Conservation (phyloP, 2,329 filamentous ascomycete genomes). For the Cryphonectria radicalis region DNA sequence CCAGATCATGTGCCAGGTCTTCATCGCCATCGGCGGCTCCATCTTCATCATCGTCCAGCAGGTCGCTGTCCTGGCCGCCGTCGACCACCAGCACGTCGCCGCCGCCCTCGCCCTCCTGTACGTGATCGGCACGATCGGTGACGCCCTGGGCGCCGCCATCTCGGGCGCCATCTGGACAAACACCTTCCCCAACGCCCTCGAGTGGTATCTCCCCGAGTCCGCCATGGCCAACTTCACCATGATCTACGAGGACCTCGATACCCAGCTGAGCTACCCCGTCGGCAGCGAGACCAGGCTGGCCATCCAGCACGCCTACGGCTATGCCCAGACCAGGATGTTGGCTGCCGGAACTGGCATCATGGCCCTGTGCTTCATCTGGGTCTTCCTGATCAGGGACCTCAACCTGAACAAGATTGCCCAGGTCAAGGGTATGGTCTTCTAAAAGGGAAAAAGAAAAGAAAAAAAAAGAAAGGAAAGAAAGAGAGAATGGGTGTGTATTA, state of each 20-base stretch:
- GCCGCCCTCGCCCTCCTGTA: constrained; percentile 51
- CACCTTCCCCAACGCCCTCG: constrained; percentile 50
- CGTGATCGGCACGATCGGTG: constrained; percentile 49
- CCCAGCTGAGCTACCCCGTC: constrained; percentile 54
- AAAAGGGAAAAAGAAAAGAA: constrained; percentile 25
- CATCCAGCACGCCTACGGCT: constrained; percentile 63
- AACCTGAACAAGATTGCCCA: constrained; percentile 54
- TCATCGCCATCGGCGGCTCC: constrained; percentile 55
- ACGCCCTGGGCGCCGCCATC: constrained; percentile 50
- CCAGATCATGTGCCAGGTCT: constrained; percentile 46
- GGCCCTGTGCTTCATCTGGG: constrained; percentile 41
- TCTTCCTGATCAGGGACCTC: constrained; percentile 53
- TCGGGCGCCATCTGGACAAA: constrained; percentile 50
- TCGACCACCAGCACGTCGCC: constrained; percentile 58
- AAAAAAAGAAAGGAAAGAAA: background rate
- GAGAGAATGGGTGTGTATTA: background rate
- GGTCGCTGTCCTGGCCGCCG: constrained; percentile 61
- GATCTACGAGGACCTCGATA: constrained; percentile 58
- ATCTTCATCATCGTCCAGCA: constrained; percentile 59
- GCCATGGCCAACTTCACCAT: constrained; percentile 43
- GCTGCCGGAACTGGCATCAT: constrained; percentile 42
- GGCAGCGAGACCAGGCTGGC: constrained; percentile 51
- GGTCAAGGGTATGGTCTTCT: constrained; percentile 57
- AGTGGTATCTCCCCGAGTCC: constrained; percentile 52
- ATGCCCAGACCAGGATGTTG: constrained; percentile 55